These are phyloP conservation scores for Salvia rosmarinus DNA, from an alignment of 257 asterid genomes.

Conservation along the genomic window DNA sequence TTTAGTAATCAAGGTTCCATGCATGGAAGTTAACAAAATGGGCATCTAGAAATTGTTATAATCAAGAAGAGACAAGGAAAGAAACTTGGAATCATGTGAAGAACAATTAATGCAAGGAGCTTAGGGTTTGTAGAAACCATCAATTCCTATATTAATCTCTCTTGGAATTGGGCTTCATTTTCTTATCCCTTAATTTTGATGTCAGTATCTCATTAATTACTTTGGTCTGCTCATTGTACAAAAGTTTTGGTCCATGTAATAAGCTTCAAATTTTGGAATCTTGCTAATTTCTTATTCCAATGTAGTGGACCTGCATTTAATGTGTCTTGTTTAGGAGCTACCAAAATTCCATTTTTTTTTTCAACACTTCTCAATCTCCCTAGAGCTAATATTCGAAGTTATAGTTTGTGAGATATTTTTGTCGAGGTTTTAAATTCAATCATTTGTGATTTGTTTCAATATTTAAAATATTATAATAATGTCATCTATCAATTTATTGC, in stretches of 20 bases:
- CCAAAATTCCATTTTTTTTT: neutral
- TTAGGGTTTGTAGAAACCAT: slow-evolving; percentile 41
- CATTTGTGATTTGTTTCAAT: too few species aligned
- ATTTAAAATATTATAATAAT: too few species aligned
- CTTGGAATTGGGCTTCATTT: slow-evolving; percentile 35
- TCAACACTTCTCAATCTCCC: neutral
- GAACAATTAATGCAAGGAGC: slow-evolving; percentile 47
- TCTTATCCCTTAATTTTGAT: slow-evolving; percentile 24
- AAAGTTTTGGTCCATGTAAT: slow-evolving; percentile 40
- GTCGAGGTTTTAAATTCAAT: too few species aligned
- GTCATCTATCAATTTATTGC: too few species aligned
- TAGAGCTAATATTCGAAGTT: neutral
- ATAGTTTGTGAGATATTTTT: neutral
- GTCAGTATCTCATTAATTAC: slow-evolving; percentile 39
- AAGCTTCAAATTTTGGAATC: slow-evolving; percentile 35
- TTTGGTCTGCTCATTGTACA: slow-evolving; percentile 32
- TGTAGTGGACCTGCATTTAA: slow-evolving; percentile 34
- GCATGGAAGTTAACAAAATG: slow-evolving; percentile 30
- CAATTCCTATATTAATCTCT: slow-evolving; percentile 35
- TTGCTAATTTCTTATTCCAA: slow-evolving; percentile 33
- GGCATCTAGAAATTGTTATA: slow-evolving; percentile 29
- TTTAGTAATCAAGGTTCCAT: neutral
- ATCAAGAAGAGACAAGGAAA: slow-evolving; percentile 45
- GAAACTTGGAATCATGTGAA: slow-evolving; percentile 47
- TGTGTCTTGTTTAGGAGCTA: slow-evolving; percentile 32